Conservation (phyloP, 495 filamentous ascomycete species). For the Apodospora peruviana region DNA sequence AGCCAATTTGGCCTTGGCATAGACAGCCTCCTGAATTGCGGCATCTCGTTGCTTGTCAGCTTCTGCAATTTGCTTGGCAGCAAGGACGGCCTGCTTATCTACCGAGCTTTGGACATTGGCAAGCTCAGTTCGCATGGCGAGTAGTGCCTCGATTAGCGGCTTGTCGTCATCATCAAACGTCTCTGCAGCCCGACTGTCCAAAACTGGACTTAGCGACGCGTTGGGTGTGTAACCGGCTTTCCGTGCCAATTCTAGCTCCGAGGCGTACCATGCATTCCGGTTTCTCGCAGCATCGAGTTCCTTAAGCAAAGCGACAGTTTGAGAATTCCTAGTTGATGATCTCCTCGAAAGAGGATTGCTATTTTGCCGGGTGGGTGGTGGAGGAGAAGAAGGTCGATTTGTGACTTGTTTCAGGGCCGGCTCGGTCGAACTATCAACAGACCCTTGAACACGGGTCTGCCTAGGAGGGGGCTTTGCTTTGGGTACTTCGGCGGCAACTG, state of each 20-base stretch:
- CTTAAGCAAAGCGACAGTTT: slow-evolving; percentile 60
- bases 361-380: slow-evolving; percentile 44
- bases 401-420: slow-evolving; percentile 34
- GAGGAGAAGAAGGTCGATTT: slow-evolving; percentile 45
- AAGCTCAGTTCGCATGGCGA: slow-evolving; percentile 83
- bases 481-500: slow-evolving; percentile 17
- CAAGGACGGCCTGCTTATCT: slow-evolving; percentile 74
- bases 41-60: slow-evolving; percentile 89
- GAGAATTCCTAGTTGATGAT: slow-evolving; percentile 49
- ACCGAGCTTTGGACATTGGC: slow-evolving; percentile 79
- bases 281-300: slow-evolving; percentile 79
- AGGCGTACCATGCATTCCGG: slow-evolving; percentile 94
- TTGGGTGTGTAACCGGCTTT: slow-evolving; percentile 81
- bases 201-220: slow-evolving; percentile 60
- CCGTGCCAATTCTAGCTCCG: slow-evolving; percentile 82
- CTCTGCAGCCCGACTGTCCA: slow-evolving; percentile 72
- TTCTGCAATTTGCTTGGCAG: slow-evolving; percentile 85
- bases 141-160: slow-evolving; percentile 84
- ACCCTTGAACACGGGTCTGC: slow-evolving; percentile 39
- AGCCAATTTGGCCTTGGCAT: slow-evolving; percentile 88
- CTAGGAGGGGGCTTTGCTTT: slow-evolving; percentile 26
- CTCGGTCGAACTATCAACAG: slow-evolving; percentile 46
- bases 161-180: slow-evolving; percentile 84
- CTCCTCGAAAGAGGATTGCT: slow-evolving; percentile 45
- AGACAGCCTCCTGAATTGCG: slow-evolving; percentile 86